These are phyloP conservation scores for Amauroascus verrucosus DNA, from an alignment of 2,329 filamentous ascomycete genomes.

Conservation along the genomic window DNA sequence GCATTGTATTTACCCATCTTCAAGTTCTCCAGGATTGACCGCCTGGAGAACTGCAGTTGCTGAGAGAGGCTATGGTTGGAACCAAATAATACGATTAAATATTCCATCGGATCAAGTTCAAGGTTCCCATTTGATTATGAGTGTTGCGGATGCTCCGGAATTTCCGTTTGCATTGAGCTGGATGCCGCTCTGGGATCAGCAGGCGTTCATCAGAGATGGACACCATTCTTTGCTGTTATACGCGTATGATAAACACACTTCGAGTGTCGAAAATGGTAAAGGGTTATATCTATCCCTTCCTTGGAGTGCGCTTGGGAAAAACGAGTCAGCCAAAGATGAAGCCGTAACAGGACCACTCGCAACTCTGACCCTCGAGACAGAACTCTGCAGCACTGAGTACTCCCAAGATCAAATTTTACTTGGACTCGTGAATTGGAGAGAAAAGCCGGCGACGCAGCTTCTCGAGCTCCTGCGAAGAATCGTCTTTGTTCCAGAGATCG, in stretches of 20 bases:
- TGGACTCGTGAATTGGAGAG: slow-evolving; percentile 76
- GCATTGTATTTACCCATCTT: slow-evolving; percentile 75
- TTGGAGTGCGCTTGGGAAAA: slow-evolving; percentile 60
- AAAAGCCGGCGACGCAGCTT: slow-evolving; percentile 60
- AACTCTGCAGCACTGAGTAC: slow-evolving; percentile 86
- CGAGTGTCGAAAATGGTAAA: slow-evolving; percentile 58
- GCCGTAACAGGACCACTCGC: slow-evolving; percentile 68
- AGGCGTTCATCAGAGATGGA: slow-evolving; percentile 82
- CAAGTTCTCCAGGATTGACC: slow-evolving; percentile 66
- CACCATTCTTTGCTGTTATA: slow-evolving; percentile 72
- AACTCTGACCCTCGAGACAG: slow-evolving; percentile 67
- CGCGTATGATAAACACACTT: slow-evolving; percentile 83
- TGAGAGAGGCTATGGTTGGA: slow-evolving; percentile 73
- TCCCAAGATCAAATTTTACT: slow-evolving; percentile 84
- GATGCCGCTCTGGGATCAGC: slow-evolving; percentile 85
- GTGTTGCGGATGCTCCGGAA: slow-evolving; percentile 72
- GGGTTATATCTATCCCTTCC: slow-evolving; percentile 79
- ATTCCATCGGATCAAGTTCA: slow-evolving; percentile 71
- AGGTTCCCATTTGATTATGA: slow-evolving; percentile 77
- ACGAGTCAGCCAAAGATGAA: slow-evolving; percentile 60
- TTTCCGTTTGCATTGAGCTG: slow-evolving; percentile 85
- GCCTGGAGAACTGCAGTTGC: slow-evolving; percentile 80
- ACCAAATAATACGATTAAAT: slow-evolving; percentile 72
- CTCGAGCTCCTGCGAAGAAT: slow-evolving; percentile 67
- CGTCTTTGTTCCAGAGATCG: slow-evolving; percentile 90